Evolutionary conservation across 2,329 filamentous ascomycete species (phyloP).

Genomic region (Curvularia hawaiiensis): DNA sequence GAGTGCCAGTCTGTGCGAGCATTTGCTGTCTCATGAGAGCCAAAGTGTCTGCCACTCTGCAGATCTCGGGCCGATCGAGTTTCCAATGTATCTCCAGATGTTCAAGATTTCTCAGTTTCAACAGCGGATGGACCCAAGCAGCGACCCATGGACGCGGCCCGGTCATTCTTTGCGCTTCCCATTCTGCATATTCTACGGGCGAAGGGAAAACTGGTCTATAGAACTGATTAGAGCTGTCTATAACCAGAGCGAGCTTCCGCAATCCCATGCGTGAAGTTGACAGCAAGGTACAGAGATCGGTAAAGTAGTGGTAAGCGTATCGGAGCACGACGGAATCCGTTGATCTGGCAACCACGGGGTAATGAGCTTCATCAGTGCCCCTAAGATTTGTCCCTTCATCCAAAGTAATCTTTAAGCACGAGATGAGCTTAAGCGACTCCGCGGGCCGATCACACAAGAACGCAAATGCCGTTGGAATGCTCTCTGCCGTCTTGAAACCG

Average conservation of each 20-base stretch:
- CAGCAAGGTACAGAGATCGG: constrained; percentile 28
- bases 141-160: constrained; percentile 14
- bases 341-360: constrained; percentile 20
- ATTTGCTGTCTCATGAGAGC: constrained; percentile 20
- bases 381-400: constrained; percentile 28
- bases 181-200: constrained; percentile 16
- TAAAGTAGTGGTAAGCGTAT: constrained; percentile 29
- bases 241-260: constrained; percentile 20
- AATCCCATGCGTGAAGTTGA: constrained; percentile 25
- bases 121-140: constrained; percentile 26
- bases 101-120: constrained; percentile 22
- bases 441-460: constrained; percentile 31
- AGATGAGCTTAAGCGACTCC: constrained; percentile 19
- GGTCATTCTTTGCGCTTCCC: constrained; percentile 17
- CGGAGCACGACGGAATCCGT: constrained; percentile 26
- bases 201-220: constrained; percentile 12
- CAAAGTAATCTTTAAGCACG: constrained; percentile 24
- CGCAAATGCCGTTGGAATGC: constrained; percentile 29
- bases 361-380: constrained; percentile 19
- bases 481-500: constrained; percentile 26
- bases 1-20: constrained; percentile 11
- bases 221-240: constrained; percentile 21
- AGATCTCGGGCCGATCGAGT: constrained; percentile 19
- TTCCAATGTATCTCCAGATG: constrained; percentile 24
- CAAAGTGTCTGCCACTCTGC: constrained; percentile 21